These are phyloP conservation scores for Colletotrichum truncatum DNA, from an alignment of 2,329 filamentous ascomycete genomes.

Conservation along the genomic window DNA sequence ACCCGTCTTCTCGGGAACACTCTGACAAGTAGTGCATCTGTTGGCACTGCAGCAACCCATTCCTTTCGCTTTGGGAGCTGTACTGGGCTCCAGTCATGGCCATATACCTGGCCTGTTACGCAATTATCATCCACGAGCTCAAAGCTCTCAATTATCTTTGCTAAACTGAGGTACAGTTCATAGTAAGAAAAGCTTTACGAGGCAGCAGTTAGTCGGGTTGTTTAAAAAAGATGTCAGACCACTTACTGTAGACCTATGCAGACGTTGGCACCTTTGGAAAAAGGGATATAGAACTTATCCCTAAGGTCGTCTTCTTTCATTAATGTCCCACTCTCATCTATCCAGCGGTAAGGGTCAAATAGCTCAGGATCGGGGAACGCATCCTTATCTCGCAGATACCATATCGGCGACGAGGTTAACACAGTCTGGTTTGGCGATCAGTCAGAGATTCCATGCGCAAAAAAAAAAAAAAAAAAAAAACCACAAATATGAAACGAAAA, in stretches of 20 bases:
- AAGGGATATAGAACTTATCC: slow-evolving; percentile 40
- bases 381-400: slow-evolving; percentile 38
- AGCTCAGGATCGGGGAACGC: slow-evolving; percentile 36
- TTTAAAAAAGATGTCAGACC: too few relatives aligned
- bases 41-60: slow-evolving; percentile 35
- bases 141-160: neutral
- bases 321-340: slow-evolving; percentile 12
- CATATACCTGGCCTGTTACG: neutral
- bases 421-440: slow-evolving; percentile 29
- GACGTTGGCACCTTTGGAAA: slow-evolving; percentile 38
- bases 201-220: neutral
- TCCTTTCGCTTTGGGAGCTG: slow-evolving; percentile 32
- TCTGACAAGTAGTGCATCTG: neutral
- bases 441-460: neutral
- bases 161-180: neutral
- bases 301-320: slow-evolving; percentile 31
- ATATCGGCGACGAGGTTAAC: slow-evolving; percentile 39
- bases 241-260: slow-evolving; percentile 40
- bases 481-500: neutral
- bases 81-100: slow-evolving; percentile 30
- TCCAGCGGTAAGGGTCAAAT: slow-evolving; percentile 38
- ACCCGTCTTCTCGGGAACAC: neutral
- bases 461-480: neutral
- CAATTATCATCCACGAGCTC: neutral
- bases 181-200: slow-evolving; percentile 8